phyloP scores from a whole-genome alignment of 257 asterid genomes.

The Fraxinus quadrangulata region DNA sequence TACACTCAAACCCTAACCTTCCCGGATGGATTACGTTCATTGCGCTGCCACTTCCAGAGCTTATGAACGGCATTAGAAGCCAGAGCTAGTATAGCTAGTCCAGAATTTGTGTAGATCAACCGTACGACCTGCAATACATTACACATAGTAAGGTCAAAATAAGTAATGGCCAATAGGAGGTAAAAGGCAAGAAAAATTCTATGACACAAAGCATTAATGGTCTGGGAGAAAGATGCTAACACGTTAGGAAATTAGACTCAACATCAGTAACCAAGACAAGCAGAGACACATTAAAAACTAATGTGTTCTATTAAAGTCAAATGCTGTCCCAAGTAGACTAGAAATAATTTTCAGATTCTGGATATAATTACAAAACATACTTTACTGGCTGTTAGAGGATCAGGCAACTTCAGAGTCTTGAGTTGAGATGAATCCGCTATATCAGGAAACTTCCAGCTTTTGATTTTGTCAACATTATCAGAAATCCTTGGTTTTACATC shows the following conservation, averaged over 20 bases:
- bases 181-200: constrained; percentile 11
- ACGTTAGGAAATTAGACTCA: neutral
- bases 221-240: neutral
- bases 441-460: constrained; percentile 88
- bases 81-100: constrained; percentile 77
- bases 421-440: constrained; percentile 76
- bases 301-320: constrained; percentile 4
- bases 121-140: constrained; percentile 62
- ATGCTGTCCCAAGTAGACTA: constrained; percentile 1
- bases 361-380: constrained; percentile 37
- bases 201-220: neutral
- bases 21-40: constrained; percentile 87
- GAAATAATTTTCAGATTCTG: neutral
- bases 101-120: constrained; percentile 82
- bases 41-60: constrained; percentile 98
- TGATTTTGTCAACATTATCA: constrained; percentile 62
- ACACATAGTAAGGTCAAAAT: neutral
- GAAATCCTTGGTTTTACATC: constrained; percentile 88
- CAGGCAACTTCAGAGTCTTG: constrained; percentile 83
- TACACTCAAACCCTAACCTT: constrained; percentile 49
- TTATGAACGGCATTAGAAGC: constrained; percentile 89
- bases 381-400: constrained; percentile 78
- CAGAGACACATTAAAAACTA: neutral
- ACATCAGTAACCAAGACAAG: constrained; percentile 1
- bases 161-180: constrained; percentile 20